Evolutionary conservation across 345 rosid genomes (phyloP).

Genomic region (Nephelium lappaceum): DNA sequence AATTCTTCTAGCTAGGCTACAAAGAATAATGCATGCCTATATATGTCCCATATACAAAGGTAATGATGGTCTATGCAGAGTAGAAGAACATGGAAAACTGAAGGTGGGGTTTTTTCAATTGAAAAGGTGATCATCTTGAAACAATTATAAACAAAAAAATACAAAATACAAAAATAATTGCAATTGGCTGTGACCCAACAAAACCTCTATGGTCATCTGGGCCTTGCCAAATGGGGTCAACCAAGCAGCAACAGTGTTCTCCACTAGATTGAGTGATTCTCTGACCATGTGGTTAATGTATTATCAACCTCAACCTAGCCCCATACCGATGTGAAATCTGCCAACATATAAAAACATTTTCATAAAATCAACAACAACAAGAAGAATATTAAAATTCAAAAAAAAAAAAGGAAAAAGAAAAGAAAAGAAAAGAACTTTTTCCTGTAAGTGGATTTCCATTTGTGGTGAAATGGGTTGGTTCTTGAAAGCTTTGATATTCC

Average conservation of each 20-base stretch:
- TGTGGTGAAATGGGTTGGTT: constrained; percentile 1
- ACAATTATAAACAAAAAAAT: not conserved
- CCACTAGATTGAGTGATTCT: constrained; percentile 35
- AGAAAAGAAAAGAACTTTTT: too few species aligned
- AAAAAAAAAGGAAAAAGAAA: too few species aligned
- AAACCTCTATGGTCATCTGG: constrained; percentile 15
- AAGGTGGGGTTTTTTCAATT: constrained; percentile 27
- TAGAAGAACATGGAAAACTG: constrained; percentile 17
- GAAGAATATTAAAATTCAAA: too few species aligned
- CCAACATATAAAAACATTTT: not conserved
- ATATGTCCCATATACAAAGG: constrained; percentile 7
- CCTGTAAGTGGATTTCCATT: not conserved
- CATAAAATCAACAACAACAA: too few species aligned
- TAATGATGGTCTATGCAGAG: constrained; percentile 12
- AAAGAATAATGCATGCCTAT: constrained; percentile 19
- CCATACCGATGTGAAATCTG: constrained; percentile 19
- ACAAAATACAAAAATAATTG: not conserved
- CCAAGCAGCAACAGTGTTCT: constrained; percentile 26
- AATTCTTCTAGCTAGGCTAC: not conserved
- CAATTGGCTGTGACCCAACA: constrained; percentile 32
- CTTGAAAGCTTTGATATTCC: not conserved
- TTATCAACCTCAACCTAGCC: constrained; percentile 15
- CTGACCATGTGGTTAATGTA: constrained; percentile 29
- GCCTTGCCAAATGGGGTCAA: constrained; percentile 35
- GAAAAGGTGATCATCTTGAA: constrained; percentile 13